Evolutionary conservation across 2,329 filamentous ascomycete species (phyloP), one percentile per base, ranked within the genome.

Genomic region (Penicillium decumbens): DNA sequence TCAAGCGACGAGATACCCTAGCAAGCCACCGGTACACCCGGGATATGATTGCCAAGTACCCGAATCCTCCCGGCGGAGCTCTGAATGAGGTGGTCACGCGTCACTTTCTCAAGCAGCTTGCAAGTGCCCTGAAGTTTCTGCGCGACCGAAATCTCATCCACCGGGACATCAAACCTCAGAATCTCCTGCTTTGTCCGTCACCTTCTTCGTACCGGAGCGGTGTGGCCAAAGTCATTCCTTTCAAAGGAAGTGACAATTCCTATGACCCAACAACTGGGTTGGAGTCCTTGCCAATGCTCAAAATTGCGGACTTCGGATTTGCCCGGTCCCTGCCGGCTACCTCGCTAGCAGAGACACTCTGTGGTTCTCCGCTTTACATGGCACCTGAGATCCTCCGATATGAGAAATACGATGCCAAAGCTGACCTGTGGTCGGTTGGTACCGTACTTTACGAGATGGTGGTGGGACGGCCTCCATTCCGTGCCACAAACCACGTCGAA

Each of bases 251-350:
- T 62, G 84, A 87, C 38, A 83, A 91, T 65, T 91, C 89, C 0
- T 77, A 93, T 48, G 87, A 89, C 39, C 90, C 92, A 3, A 81
- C 85, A 24, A 85, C 85, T 24, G 93, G 93, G 6, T 75, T 98
- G 27, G 79, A 82, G 45, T 93, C 90, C 15, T 73, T 98, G 37
- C 93, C 93, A 4, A 95, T 97, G 86, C 81, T 98, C 52, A 98
- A 98, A 74, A 85, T 98, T 61, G 93, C 93, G 49, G 93, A 98
- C 73, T 98, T 98, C 66, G 93, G 93, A n/a, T 98, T 98, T 67
- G 93, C 93, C 48, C 84, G 93, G 48, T 89, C 95, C 47, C 75
- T 98, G 42, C 92, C 93, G 1, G 84, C 88, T 6, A 95, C 92
- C 0, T 92, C 91, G 4, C 79, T 98, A 55, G 93, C 93, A 9